Percentiles rank a stretch among this genome's conserved stretches.
These are phyloP conservation scores for Astragalus membranaceus DNA, from an alignment of 306 rosid species.

Conservation along the genomic window DNA sequence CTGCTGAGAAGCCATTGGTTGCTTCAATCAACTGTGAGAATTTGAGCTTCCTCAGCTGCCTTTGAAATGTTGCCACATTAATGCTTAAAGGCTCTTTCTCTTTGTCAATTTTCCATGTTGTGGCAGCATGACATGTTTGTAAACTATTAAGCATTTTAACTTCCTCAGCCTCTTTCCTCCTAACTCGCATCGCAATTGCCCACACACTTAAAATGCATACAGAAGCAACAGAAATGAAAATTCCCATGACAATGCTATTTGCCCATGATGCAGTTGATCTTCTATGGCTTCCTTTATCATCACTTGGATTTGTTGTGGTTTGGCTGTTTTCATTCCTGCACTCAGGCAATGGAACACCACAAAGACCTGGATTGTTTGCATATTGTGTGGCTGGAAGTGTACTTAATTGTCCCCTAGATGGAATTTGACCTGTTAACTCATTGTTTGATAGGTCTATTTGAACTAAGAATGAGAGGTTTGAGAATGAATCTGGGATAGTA, in stretches of 20 bases:
- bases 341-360: slow-evolving; percentile 86
- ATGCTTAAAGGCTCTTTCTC: slow-evolving; percentile 94
- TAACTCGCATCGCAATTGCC: slow-evolving; percentile 82
- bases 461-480: slow-evolving; percentile 81
- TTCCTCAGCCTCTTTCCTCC: slow-evolving; percentile 81
- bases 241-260: slow-evolving; percentile 78
- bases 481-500: slow-evolving; percentile 88
- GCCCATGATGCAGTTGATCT: slow-evolving; percentile 60
- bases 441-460: slow-evolving; percentile 88
- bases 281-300: slow-evolving; percentile 41
- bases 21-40: slow-evolving; percentile 96
- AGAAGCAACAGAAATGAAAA: slow-evolving; percentile 78
- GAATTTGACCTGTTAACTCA: slow-evolving; percentile 85
- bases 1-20: slow-evolving; percentile 96
- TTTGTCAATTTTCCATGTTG: slow-evolving; percentile 95
- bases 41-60: slow-evolving; percentile 91
- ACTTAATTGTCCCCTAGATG: slow-evolving; percentile 82
- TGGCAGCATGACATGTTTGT: slow-evolving; percentile 87
- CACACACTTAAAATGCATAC: slow-evolving; percentile 76
- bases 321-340: slow-evolving; percentile 49
- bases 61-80: slow-evolving; percentile 92
- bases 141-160: slow-evolving; percentile 85
- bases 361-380: slow-evolving; percentile 90
- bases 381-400: slow-evolving; percentile 90
- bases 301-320: slow-evolving; percentile 31